These are phyloP conservation scores for Xylaria sp. DNA, from an alignment of 2,329 filamentous ascomycete species.

Conservation along the genomic window DNA sequence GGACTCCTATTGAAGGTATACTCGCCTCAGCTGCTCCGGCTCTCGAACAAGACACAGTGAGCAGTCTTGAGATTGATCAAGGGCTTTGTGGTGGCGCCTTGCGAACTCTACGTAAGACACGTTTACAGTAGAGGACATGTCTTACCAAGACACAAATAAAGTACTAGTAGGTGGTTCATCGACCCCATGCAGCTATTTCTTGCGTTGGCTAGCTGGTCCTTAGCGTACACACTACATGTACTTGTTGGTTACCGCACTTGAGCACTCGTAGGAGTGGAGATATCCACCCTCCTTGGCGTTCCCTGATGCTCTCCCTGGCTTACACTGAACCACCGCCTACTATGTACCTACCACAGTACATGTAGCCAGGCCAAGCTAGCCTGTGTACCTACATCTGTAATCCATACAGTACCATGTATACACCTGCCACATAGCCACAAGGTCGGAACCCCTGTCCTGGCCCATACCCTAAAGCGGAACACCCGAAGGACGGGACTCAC, in stretches of 20 bases:
- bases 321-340: neutral
- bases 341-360: neutral
- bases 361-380: neutral
- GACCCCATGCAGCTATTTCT: neutral
- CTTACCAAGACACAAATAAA: neutral
- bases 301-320: neutral
- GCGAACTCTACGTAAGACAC: conserved; percentile 1
- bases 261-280: neutral
- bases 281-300: neutral
- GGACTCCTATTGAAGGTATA: neutral
- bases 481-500: conserved; percentile 37
- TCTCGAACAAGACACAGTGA: neutral
- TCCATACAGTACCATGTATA: conserved; percentile 8
- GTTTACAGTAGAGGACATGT: neutral
- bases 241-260: neutral
- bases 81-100: neutral
- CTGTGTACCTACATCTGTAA: conserved; percentile 5
- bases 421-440: conserved; percentile 35
- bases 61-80: neutral
- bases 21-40: too few species aligned
- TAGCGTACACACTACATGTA: neutral
- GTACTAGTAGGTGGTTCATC: neutral
- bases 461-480: conserved; percentile 34
- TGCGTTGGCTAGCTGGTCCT: neutral
- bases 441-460: conserved; percentile 27